A percentile compares a stretch with the other conserved stretches of the same genome.
These are phyloP conservation scores for Zoysia japonica DNA, from an alignment of 176 grass and related monocot genomes.

Conservation along the genomic window DNA sequence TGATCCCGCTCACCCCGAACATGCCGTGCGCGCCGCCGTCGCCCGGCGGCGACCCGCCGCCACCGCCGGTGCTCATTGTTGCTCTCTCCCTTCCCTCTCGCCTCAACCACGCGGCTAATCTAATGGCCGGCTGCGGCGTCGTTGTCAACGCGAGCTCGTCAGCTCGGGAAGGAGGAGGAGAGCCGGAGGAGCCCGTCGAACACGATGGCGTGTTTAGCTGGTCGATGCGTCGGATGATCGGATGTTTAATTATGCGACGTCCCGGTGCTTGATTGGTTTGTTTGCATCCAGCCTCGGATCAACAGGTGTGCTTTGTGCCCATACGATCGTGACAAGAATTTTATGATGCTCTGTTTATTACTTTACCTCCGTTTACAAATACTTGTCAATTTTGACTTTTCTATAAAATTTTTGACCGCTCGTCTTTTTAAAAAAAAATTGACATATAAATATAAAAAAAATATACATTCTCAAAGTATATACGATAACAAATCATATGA, in stretches of 20 bases:
- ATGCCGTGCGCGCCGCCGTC: neutral
- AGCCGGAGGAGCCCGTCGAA: neutral
- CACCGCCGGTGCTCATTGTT: neutral
- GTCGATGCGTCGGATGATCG: slow-evolving; percentile 11
- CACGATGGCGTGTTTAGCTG: slow-evolving; percentile 26
- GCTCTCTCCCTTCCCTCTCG: too few species aligned
- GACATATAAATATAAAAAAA: too few species aligned
- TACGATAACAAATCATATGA: too few species aligned
- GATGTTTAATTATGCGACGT: slow-evolving; percentile 6
- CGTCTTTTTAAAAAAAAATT: too few species aligned
- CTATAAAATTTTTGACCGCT: too few species aligned
- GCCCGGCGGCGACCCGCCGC: neutral
- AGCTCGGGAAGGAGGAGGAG: neutral
- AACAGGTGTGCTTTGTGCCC: neutral
- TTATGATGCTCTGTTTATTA: too few species aligned
- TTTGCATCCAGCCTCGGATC: neutral
- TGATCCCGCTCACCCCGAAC: slow-evolving; percentile 47
- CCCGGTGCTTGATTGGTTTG: neutral
- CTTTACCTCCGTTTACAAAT: too few species aligned
- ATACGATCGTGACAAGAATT: too few species aligned
- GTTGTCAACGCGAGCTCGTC: slow-evolving; percentile 5
- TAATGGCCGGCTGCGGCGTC: neutral
- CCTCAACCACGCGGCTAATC: neutral
- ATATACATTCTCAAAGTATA: too few species aligned
- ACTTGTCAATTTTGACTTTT: too few species aligned